Evolutionary conservation across 2,329 filamentous ascomycete species (phyloP).

Genomic region (Chrysoporthe puriensis): DNA sequence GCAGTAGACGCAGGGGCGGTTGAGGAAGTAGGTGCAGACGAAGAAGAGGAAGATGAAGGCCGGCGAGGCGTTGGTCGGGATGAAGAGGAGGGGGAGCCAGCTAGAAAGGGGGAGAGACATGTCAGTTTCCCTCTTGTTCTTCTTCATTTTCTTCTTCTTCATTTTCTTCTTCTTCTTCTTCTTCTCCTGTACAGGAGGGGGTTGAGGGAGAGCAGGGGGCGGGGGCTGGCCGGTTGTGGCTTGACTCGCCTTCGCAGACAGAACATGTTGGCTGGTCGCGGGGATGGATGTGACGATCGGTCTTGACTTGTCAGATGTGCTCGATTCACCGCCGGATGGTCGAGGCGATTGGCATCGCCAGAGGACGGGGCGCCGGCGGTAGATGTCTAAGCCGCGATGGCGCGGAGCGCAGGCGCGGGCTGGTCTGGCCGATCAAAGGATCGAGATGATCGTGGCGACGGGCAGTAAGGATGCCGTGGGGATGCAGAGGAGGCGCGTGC

Average conservation of each 20-base stretch:
- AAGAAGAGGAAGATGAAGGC: constrained; percentile 89
- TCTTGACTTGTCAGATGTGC: constrained; percentile 10
- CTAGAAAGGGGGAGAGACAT: constrained; percentile 45
- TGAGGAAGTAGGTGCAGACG: constrained; percentile 92
- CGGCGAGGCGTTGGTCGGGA: constrained; percentile 82
- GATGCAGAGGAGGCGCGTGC: background rate
- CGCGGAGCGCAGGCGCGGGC: background rate
- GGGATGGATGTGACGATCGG: background rate
- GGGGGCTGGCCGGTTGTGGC: constrained; percentile 1
- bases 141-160: background rate
- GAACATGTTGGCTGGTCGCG: constrained; percentile 54
- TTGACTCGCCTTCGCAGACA: constrained; percentile 65
- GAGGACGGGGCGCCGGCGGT: background rate
- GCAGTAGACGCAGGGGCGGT: constrained; percentile 97
- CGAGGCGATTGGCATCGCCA: constrained; percentile 20
- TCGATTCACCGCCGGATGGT: constrained; percentile 23
- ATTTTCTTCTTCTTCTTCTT: background rate
- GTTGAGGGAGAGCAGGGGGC: background rate
- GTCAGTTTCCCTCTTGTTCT: constrained; percentile 12
- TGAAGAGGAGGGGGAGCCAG: constrained; percentile 86
- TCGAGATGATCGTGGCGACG: background rate
- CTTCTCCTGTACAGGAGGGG: background rate
- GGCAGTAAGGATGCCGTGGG: background rate
- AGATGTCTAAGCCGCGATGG: background rate
- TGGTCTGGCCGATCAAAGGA: background rate